These are phyloP conservation scores for Inga oerstediana DNA, from an alignment of 306 rosid species.

Conservation along the genomic window DNA sequence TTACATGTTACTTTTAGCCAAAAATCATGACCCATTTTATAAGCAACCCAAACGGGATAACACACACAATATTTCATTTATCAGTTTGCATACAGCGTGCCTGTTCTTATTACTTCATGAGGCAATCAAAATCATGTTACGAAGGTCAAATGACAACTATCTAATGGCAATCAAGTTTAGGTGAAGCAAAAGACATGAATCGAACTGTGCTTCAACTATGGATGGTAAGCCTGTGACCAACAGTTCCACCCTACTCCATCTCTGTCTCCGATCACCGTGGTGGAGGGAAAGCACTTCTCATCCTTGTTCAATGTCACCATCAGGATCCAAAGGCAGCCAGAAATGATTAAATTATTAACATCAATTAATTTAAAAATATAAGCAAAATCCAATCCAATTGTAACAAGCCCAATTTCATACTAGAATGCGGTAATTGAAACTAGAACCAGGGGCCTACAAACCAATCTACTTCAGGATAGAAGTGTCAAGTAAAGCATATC, in stretches of 20 bases:
- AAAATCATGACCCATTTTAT: not conserved
- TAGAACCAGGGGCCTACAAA: not conserved
- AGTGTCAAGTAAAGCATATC: not conserved
- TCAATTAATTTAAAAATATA: not conserved
- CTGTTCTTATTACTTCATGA: not conserved
- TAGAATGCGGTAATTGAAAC: not conserved
- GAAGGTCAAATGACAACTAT: not conserved
- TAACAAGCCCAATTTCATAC: not conserved
- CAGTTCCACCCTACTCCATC: not conserved
- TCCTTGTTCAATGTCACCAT: not conserved
- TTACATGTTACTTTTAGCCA: not conserved
- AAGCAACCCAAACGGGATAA: not conserved
- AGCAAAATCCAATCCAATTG: not conserved
- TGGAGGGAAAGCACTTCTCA: not conserved
- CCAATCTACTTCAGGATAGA: not conserved
- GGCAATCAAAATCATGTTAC: not conserved
- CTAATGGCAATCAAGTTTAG: conserved; percentile 9
- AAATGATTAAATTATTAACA: not conserved
- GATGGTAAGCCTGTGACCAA: not conserved
- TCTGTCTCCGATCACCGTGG: not conserved
- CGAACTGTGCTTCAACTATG: conserved; percentile 12
- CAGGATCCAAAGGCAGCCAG: not conserved
- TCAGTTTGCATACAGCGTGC: not conserved
- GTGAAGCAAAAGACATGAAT: not conserved
- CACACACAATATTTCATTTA: not conserved